A percentile compares a stretch with the other conserved stretches of the same genome.
Evolutionary conservation across 2,329 filamentous ascomycete species (phyloP).

Genomic region (Penicillium frequentans): DNA sequence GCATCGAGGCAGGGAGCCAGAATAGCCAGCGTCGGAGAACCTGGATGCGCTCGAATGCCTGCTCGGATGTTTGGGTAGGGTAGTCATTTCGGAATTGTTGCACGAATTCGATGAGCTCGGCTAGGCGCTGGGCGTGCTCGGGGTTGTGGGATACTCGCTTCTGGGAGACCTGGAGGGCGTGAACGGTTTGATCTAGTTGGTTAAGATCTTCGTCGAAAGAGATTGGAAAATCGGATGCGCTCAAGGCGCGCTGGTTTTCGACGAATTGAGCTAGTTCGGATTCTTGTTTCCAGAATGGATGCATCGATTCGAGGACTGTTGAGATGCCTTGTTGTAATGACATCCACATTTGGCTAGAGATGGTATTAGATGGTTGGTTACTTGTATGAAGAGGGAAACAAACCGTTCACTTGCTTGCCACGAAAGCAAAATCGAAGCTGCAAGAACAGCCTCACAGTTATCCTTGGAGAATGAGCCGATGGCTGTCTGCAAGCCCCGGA

Average conservation of each 20-base stretch:
- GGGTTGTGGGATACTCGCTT: conserved; percentile 66
- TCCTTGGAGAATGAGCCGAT: conserved; percentile 80
- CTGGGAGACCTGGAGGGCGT: conserved; percentile 60
- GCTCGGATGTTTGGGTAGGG: conserved; percentile 68
- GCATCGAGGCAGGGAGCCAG: conserved; percentile 84
- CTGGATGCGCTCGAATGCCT: conserved; percentile 88
- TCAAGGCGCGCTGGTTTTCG: conserved; percentile 41
- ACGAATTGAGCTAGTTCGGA: conserved; percentile 59
- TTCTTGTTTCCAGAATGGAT: conserved; percentile 78
- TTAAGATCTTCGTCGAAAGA: conserved; percentile 66
- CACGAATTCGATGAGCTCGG: conserved; percentile 70
- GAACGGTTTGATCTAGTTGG: conserved; percentile 65
- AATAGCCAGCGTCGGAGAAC: conserved; percentile 90
- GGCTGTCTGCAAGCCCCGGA: conserved; percentile 84
- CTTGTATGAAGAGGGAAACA: conserved; percentile 41
- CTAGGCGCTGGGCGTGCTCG: conserved; percentile 67
- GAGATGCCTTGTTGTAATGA: conserved; percentile 89
- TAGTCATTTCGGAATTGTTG: conserved; percentile 71
- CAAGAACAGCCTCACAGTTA: conserved; percentile 88
- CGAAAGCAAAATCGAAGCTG: conserved; percentile 85
- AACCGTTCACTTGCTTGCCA: conserved; percentile 98
- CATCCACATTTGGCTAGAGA: conserved; percentile 80
- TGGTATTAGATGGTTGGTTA: conserved; percentile 17
- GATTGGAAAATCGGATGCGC: conserved; percentile 34
- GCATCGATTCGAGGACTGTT: conserved; percentile 89